Evolutionary conservation across 345 rosid species (phyloP), one percentile per base, ranked within the genome.

Genomic region (Turritis glabra): DNA sequence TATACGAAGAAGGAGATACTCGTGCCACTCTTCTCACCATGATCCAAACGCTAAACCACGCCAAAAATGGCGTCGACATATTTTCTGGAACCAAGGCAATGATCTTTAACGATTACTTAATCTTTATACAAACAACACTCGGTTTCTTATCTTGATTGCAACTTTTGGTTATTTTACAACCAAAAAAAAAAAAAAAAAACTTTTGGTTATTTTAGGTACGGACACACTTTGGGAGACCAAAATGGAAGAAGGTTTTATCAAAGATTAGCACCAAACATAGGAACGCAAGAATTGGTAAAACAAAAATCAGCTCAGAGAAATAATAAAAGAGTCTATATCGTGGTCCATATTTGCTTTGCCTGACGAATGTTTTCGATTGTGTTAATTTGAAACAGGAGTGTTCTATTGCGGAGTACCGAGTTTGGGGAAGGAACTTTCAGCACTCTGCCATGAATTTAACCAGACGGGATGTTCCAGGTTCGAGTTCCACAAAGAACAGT

Each of bases 21-120:
- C 77, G 72, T 7, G 59, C 78, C 8, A 53, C 58, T 59, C 95
- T 94, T 52, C 90, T 94, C 67, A 87, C 98, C 40, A 94, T 91
- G 98, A 95, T 94, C 53, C 98, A 94, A 75, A 91, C 98, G 15
- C 81, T 94, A 55, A 90, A 91, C 73, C 95, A 91, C 22, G 97
- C 98, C 27, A 94, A 94, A 74, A 94, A 91, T 43, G 97, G 98
- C 3, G 89, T 94, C 11, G 98, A 94, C 82, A 82, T 94, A 13
- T 93, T 91, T 54, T 94, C 98, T 6, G 97, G 96, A 30, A 94
- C 98, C 17, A 86, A 86, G 74, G 98, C 82, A 80, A 82, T 40
- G 74, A 72, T 43, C 30, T 57, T 18, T 23, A 64, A 15, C 22
- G 29, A 19, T 19, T 26, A 46, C 64, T 40, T 67, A 25, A 56